A percentile compares a stretch with the other conserved stretches of the same genome.
Conservation (phyloP, 345 rosid species). For the Capsella bursapastoris region DNA sequence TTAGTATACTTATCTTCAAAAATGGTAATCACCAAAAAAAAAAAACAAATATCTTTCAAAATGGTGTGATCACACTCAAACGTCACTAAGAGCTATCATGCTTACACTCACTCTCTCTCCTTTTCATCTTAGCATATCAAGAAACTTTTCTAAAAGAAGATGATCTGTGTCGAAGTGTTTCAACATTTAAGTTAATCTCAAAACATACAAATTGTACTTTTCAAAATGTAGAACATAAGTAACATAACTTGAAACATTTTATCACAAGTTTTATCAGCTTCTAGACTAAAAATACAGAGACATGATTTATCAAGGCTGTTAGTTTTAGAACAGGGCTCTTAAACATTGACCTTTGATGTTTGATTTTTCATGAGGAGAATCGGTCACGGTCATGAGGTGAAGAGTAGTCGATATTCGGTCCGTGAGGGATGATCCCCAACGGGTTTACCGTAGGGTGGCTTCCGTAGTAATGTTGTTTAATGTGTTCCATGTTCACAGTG, state of each 20-base stretch:
- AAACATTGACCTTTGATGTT: background rate
- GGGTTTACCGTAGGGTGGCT: slow-evolving; percentile 78
- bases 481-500: slow-evolving; percentile 74
- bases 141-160: background rate
- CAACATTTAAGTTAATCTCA: background rate
- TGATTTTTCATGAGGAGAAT: slow-evolving; percentile 38
- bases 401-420: slow-evolving; percentile 63
- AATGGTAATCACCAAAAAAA: background rate
- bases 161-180: background rate
- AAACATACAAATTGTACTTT: background rate
- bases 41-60: slow-evolving; percentile 10
- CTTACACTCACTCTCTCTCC: background rate
- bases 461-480: slow-evolving; percentile 74
- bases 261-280: background rate
- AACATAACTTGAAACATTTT: slow-evolving; percentile 9
- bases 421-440: slow-evolving; percentile 66
- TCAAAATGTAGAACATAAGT: background rate
- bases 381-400: slow-evolving; percentile 59
- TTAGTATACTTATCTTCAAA: slow-evolving; percentile 21
- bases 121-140: background rate
- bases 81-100: slow-evolving; percentile 29
- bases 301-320: slow-evolving; percentile 17
- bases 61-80: slow-evolving; percentile 31
- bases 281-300: background rate
- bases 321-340: background rate